These are phyloP conservation scores for Ceratocystis huliohia DNA, from an alignment of 2,329 filamentous ascomycete species.

Conservation along the genomic window DNA sequence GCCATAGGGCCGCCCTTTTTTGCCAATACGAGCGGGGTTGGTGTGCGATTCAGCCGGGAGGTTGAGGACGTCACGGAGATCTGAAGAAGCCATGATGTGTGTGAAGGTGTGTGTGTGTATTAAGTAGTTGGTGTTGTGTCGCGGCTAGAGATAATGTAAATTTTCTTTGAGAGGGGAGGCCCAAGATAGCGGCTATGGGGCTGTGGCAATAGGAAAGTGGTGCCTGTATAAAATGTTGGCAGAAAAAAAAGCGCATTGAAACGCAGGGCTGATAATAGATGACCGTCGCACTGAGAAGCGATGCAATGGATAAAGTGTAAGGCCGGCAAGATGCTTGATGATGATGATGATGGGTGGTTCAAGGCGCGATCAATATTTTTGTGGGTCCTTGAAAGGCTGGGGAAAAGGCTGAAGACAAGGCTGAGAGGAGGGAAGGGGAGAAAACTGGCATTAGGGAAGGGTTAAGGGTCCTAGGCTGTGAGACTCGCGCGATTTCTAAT, in stretches of 20 bases:
- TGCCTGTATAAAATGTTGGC: not conserved
- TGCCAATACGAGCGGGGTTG: constrained; percentile 43
- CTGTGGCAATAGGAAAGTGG: too few species aligned
- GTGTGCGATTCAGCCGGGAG: constrained; percentile 49
- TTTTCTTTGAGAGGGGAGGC: not conserved
- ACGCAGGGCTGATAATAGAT: not conserved
- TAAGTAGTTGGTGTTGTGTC: not conserved
- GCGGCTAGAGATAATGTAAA: constrained; percentile 11
- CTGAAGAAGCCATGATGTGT: constrained; percentile 54
- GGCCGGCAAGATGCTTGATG: not conserved
- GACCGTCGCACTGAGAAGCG: not conserved
- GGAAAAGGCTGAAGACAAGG: not conserved
- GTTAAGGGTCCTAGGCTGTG: too few species aligned
- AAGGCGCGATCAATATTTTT: not conserved
- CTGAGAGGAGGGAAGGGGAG: not conserved
- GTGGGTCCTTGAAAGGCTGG: not conserved
- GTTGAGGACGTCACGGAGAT: constrained; percentile 81
- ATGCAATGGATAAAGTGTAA: not conserved
- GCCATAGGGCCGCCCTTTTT: constrained; percentile 59
- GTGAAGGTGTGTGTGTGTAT: not conserved
- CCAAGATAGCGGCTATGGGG: not conserved
- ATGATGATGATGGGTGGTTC: not conserved
- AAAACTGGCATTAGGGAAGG: not conserved
- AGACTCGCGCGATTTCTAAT: too few species aligned
- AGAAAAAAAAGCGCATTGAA: not conserved